These are phyloP conservation scores for Rhizopogon vulgaris DNA, from an alignment of 768 basidiomycete genomes.

Conservation along the genomic window DNA sequence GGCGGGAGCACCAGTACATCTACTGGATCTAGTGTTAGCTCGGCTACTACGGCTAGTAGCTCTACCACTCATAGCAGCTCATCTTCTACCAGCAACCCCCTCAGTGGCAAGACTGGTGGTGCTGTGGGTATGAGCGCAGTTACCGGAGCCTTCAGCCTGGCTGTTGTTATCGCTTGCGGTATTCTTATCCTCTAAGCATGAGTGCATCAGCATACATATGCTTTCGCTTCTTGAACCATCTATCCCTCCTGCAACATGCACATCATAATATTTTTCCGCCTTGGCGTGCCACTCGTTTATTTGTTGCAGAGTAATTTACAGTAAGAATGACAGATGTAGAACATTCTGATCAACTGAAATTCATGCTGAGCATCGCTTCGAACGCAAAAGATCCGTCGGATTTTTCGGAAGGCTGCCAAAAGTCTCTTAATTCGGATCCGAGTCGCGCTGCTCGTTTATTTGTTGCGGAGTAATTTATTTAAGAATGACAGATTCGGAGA, in stretches of 20 bases:
- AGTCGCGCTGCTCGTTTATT: too few species aligned
- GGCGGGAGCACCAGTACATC: slow-evolving; percentile 2
- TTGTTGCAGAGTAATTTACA: too few species aligned
- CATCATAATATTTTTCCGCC: background rate
- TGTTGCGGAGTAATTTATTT: too few species aligned
- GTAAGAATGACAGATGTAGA: background rate
- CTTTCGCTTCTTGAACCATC: background rate
- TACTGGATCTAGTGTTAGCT: background rate
- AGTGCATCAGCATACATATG: background rate
- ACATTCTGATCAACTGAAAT: too few species aligned
- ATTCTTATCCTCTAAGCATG: slow-evolving; percentile 8
- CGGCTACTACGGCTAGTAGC: background rate
- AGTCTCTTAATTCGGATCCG: too few species aligned
- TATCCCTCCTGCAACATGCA: too few species aligned
- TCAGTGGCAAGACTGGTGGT: background rate
- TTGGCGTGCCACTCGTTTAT: background rate
- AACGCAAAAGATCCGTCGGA: too few species aligned
- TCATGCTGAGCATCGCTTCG: too few species aligned
- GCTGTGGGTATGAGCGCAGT: slow-evolving; percentile 4
- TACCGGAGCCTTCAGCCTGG: background rate
- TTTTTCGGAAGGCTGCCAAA: too few species aligned
- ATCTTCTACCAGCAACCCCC: background rate
- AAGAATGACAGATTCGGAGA: too few species aligned
- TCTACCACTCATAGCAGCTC: background rate
- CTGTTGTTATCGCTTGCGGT: slow-evolving; percentile 8